Percentiles rank a stretch among this genome's conserved stretches.
Conservation (phyloP, 2,329 filamentous ascomycete species). For the Calcarisporium arbuscula region DNA sequence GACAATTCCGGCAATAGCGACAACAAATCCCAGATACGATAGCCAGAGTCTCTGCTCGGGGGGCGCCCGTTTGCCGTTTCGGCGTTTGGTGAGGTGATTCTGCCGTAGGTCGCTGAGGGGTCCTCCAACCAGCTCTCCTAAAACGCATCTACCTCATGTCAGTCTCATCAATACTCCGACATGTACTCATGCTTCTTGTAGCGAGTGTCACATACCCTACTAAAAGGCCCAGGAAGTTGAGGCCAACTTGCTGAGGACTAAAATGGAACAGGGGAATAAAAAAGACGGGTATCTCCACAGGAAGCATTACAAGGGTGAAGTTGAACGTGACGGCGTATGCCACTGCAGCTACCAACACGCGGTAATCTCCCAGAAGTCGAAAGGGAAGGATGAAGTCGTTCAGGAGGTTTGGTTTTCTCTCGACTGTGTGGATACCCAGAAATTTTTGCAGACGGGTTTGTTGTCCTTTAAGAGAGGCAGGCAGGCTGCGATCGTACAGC, state of each 20-base stretch:
- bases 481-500: conserved; percentile 7
- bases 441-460: too few species aligned
- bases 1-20: conserved; percentile 45
- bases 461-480: background rate
- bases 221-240: conserved; percentile 52
- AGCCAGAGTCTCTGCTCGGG: conserved; percentile 54
- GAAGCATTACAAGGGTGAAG: conserved; percentile 29
- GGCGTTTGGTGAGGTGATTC: too few species aligned
- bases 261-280: conserved; percentile 49
- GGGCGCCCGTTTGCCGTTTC: conserved; percentile 20
- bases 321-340: conserved; percentile 53
- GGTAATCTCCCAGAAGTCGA: background rate
- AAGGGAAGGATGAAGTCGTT: conserved; percentile 13
- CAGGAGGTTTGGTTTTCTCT: conserved; percentile 6
- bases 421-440: conserved; percentile 11
- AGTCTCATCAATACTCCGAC: too few species aligned
- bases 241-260: conserved; percentile 49
- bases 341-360: conserved; percentile 29
- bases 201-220: too few species aligned
- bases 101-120: too few species aligned
- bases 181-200: too few species aligned
- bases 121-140: too few species aligned
- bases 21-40: conserved; percentile 43
- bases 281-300: conserved; percentile 54
- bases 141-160: too few species aligned